Evolutionary conservation across 1,284 basidiomycete species (phyloP).

Genomic region (Sanghuangporus baumii): DNA sequence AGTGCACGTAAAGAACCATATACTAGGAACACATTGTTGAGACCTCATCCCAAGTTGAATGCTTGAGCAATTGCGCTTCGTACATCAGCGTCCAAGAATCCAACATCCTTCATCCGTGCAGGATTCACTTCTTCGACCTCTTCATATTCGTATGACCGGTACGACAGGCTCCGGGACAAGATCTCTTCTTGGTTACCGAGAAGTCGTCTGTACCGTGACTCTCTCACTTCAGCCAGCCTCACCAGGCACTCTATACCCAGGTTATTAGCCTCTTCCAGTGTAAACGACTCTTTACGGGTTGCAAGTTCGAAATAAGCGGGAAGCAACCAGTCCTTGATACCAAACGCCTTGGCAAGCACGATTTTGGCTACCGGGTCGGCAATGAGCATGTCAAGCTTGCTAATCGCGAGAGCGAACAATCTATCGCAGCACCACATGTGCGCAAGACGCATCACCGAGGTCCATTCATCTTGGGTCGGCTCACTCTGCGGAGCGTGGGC

Average conservation of each 20-base stretch:
- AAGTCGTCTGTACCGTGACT: neutral
- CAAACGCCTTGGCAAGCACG: neutral
- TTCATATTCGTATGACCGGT: too few relatives aligned
- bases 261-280: neutral
- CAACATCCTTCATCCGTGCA: too few relatives aligned
- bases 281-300: neutral
- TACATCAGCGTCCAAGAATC: neutral
- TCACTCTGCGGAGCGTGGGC: neutral
- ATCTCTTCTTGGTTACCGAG: too few relatives aligned
- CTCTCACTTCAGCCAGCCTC: neutral
- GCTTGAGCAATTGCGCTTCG: neutral
- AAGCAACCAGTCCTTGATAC: neutral
- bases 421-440: conserved; percentile 12
- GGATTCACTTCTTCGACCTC: too few relatives aligned
- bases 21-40: too few relatives aligned
- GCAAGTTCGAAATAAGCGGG: neutral
- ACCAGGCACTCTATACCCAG: conserved; percentile 6
- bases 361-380: conserved; percentile 1
- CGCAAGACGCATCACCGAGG: conserved; percentile 7
- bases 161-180: too few relatives aligned
- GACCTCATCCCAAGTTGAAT: neutral
- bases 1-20: too few relatives aligned
- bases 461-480: neutral
- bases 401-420: neutral
- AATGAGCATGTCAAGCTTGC: neutral